phyloP scores from a whole-genome alignment of 768 basidiomycete genomes.

The Leccinellum luteum region DNA sequence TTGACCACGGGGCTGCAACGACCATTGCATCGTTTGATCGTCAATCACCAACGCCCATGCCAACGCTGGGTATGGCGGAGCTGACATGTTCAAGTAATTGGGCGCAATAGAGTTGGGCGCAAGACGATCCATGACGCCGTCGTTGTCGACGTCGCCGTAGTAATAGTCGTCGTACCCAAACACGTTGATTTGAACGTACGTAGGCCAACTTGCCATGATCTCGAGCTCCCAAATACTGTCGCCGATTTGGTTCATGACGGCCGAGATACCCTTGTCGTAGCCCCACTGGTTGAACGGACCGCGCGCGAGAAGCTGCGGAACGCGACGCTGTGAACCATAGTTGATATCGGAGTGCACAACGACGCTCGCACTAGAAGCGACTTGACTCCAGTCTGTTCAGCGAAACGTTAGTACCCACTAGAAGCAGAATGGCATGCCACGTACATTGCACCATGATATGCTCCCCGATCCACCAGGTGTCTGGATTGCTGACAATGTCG shows the following conservation, averaged over 20 bases:
- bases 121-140: constrained; percentile 86
- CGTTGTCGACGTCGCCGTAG: constrained; percentile 87
- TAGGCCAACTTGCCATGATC: constrained; percentile 89
- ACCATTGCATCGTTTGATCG: constrained; percentile 75
- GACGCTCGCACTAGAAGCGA: constrained; percentile 56
- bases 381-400: constrained; percentile 70
- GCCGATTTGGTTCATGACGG: constrained; percentile 61
- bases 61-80: constrained; percentile 83
- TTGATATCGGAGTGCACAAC: constrained; percentile 77
- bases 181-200: constrained; percentile 86
- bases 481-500: constrained; percentile 45
- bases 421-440: constrained; percentile 20
- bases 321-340: constrained; percentile 62
- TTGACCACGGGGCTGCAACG: constrained; percentile 77
- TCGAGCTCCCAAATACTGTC: constrained; percentile 81
- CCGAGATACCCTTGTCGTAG: constrained; percentile 76
- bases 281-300: constrained; percentile 94
- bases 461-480: constrained; percentile 73
- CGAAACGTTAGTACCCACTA: constrained; percentile 1
- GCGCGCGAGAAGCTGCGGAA: constrained; percentile 83
- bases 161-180: constrained; percentile 90
- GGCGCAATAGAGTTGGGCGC: constrained; percentile 84
- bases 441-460: constrained; percentile 89
- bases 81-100: constrained; percentile 90
- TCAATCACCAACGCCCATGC: constrained; percentile 84